Conservation (phyloP, 2,329 filamentous ascomycete genomes). For the Neopestalotiopsis sp. region DNA sequence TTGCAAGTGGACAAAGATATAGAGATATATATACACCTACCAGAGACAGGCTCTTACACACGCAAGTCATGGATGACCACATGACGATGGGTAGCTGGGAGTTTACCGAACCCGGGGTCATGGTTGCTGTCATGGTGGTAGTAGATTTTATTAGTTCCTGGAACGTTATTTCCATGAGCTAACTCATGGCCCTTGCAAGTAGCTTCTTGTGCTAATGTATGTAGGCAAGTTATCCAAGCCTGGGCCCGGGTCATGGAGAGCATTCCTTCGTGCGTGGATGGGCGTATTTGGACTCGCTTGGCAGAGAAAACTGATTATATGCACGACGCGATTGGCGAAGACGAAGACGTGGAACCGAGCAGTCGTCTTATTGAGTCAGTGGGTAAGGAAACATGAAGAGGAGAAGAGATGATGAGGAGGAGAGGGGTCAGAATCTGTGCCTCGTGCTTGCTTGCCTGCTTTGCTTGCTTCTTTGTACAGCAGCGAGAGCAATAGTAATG, state of each 20-base stretch:
- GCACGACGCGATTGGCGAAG: background rate
- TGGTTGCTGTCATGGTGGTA: background rate
- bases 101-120: background rate
- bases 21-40: slow-evolving; percentile 2
- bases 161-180: background rate
- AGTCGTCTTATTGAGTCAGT: background rate
- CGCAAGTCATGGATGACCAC: background rate
- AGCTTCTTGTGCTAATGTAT: background rate
- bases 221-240: background rate
- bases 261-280: background rate
- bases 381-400: background rate
- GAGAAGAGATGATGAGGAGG: background rate
- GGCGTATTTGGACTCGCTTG: background rate
- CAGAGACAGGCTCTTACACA: background rate
- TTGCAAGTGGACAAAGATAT: background rate
- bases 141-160: background rate
- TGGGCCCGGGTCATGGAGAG: background rate
- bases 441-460: background rate
- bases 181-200: background rate
- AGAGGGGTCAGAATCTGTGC: background rate
- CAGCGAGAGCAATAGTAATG: background rate
- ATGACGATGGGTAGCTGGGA: background rate
- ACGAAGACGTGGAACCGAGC: background rate
- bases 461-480: background rate
- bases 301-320: background rate